These are phyloP conservation scores for Pelargonium nanum DNA, from an alignment of 345 rosid genomes.

Conservation along the genomic window DNA sequence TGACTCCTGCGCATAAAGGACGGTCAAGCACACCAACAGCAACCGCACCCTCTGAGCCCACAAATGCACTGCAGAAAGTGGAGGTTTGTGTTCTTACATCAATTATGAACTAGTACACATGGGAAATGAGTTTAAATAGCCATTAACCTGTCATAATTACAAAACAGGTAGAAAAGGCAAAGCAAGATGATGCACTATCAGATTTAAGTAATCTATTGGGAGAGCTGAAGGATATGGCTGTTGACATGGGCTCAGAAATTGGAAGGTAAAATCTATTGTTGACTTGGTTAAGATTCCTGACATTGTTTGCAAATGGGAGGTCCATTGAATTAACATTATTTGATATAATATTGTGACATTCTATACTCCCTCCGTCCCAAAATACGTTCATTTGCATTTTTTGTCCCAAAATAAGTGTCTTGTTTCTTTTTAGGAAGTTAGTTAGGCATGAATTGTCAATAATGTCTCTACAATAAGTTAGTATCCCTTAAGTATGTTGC, in stretches of 20 bases:
- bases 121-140: background rate
- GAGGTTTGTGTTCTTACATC: slow-evolving; percentile 42
- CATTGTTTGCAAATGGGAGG: background rate
- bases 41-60: slow-evolving; percentile 43
- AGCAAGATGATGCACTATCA: slow-evolving; percentile 73
- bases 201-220: slow-evolving; percentile 62
- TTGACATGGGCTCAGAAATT: slow-evolving; percentile 75
- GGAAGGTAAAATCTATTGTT: background rate
- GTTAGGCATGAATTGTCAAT: too few relatives aligned
- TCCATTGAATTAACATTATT: too few relatives aligned
- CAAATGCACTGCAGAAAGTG: slow-evolving; percentile 59
- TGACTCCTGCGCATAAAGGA: slow-evolving; percentile 38
- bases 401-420: too few relatives aligned
- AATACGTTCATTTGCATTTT: too few relatives aligned
- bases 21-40: slow-evolving; percentile 32
- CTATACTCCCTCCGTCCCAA: too few relatives aligned
- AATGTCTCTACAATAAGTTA: too few relatives aligned
- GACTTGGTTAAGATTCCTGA: background rate
- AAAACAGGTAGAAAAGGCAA: slow-evolving; percentile 55
- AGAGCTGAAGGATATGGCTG: slow-evolving; percentile 77
- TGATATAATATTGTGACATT: too few relatives aligned
- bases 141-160: background rate
- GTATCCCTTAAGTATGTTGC: too few relatives aligned
- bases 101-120: background rate
- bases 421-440: too few relatives aligned